Evolutionary conservation across 1,139 yeast genomes (phyloP).

Genomic region (Oligophagozyma castellii): DNA sequence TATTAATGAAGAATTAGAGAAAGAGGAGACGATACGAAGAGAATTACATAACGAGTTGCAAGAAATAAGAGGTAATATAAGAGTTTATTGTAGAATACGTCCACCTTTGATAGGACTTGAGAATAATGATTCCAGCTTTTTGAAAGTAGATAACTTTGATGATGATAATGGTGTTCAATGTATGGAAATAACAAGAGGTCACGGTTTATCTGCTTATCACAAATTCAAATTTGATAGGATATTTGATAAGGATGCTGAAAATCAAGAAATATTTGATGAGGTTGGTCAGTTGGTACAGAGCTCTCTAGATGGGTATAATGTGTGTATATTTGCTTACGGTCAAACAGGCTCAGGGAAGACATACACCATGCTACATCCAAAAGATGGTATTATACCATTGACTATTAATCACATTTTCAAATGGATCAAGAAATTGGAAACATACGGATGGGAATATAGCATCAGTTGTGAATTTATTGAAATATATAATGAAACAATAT

Average conservation of each 20-base stretch:
- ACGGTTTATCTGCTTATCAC: slow-evolving; percentile 15
- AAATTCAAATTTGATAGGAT: slow-evolving; percentile 68
- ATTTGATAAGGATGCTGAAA: slow-evolving; percentile 41
- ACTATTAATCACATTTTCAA: slow-evolving; percentile 63
- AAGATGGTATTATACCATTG: slow-evolving; percentile 72
- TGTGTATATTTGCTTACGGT: slow-evolving; percentile 92
- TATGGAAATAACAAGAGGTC: slow-evolving; percentile 18
- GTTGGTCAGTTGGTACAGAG: slow-evolving; percentile 80
- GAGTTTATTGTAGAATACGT: slow-evolving; percentile 80
- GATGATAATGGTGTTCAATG: slow-evolving; percentile 33
- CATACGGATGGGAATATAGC: slow-evolving; percentile 52
- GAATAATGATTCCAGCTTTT: slow-evolving; percentile 24
- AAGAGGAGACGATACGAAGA: slow-evolving; percentile 47
- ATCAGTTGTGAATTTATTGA: slow-evolving; percentile 74
- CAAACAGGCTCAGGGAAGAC: slow-evolving; percentile 98
- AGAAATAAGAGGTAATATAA: slow-evolving; percentile 79
- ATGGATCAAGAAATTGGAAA: slow-evolving; percentile 36
- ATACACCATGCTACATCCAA: slow-evolving; percentile 64
- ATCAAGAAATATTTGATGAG: slow-evolving; percentile 63
- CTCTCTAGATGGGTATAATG: slow-evolving; percentile 81
- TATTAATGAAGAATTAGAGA: slow-evolving; percentile 26
- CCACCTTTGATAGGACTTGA: slow-evolving; percentile 31
- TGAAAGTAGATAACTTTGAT: slow-evolving; percentile 36
- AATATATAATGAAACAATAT: slow-evolving; percentile 71
- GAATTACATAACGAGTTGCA: slow-evolving; percentile 61